Base-by-base conservation (phyloP, 805 yeast species). In the Jamesozyma lodderae region DNA sequence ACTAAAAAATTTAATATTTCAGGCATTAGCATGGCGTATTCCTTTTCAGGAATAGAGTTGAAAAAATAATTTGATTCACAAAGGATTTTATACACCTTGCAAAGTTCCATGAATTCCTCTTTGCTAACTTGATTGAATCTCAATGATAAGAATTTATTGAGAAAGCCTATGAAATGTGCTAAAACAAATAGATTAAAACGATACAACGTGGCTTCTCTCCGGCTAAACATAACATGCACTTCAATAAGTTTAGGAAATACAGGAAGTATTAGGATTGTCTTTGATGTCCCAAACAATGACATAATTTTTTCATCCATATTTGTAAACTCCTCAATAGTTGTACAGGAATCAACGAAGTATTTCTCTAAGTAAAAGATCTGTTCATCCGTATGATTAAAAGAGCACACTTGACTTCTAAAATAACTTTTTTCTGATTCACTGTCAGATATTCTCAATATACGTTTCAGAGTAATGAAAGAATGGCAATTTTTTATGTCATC, bases 361-460 rank as follows among this genome's bases (percentile, higher is more conserved):
- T 24, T 26, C 17, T 34, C 40, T 10, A 41, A 11, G 18, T 26
- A 38, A 14, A 7, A 22, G 9, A 33, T 15, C n/a, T 32, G 24
- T 4, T 38, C 44, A 9, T 23, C 21, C 3, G 16, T 25, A 4
- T 13, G 19, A 2, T 10, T 18, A 15, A 18, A 14, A 4, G 40
- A 31, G 10, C 9, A 15, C 3, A 41, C 15, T 5, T 36, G 28
- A 18, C 52, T 55, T 28, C 57, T 47, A 20, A 56, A 54, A 4
- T 44, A 31, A 41, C 59, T 49, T 27, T 47, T 50, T 29, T 57
- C 56, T 1, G 51, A 46, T 34, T 53, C 60, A 20, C 30, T 42
- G 39, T 53, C 47, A 4, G 60, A 50, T 7, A 59, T 52, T 14
- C 49, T 49, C 25, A 57, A 45, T 13, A 50, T 51, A 10, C 49